Evolutionary conservation across 1,284 basidiomycete genomes (phyloP), one percentile per base, ranked within the genome.

Genomic region (Apiotrichum gracile): DNA sequence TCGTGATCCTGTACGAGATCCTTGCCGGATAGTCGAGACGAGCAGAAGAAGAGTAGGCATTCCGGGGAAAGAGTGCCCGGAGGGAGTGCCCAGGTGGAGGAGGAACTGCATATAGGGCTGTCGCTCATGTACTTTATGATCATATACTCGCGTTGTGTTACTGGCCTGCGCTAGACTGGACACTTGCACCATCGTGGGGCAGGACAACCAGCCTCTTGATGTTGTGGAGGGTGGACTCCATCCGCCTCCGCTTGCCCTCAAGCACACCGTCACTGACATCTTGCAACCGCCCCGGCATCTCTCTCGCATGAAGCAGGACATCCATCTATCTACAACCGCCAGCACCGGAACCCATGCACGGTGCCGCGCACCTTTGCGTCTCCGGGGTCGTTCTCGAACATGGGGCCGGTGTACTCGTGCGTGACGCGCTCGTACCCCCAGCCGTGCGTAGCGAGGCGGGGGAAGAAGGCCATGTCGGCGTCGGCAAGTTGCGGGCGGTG

Each of bases 311-410:
- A n/a, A n/a, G n/a, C n/a, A n/a, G n/a, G n/a, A n/a, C n/a, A 39
- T 39, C 38, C 25, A 41, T 25, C 22, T 33, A 27, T 45, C 19
- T 45, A 45, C 43, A 45, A 22, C 9, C 70, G 52, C 70, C 70
- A 71, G 34, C 65, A 63, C 47, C 66, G 54, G 63, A 71, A 75
- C 26, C 77, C 79, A 85, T 87, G 91, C 2, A 90, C 90, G 62
- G 72, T 73, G 14, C 71, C 73, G 38, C 75, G 60, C 21, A 75
- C 62, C 31, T 50, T 53, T 61, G 84, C 85, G 52, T 87, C 86
- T 12, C 91, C 91, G 4, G 82, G 77, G 74, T 94, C 91, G 13
- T 90, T 81, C 0, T 85, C 85, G 63, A 93, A 92, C 90, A 93
- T 93, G 1, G 87, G 85, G 80, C 89, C 70, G 1, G 66, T 87